These are phyloP conservation scores for Aspergillus cavernicola DNA, from an alignment of 495 filamentous ascomycete species.

Conservation along the genomic window DNA sequence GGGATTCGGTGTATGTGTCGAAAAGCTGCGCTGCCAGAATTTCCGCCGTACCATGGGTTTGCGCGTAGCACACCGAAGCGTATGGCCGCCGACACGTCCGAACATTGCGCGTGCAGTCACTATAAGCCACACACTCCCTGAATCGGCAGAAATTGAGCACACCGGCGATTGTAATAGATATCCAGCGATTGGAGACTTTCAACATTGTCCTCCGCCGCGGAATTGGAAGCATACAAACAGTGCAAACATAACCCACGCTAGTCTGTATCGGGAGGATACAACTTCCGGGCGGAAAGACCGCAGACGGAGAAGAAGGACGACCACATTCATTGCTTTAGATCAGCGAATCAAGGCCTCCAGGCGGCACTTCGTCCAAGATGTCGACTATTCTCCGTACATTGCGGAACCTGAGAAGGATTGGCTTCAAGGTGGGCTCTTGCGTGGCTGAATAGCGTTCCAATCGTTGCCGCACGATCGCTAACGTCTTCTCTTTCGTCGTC, in stretches of 20 bases:
- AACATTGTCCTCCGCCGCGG: not conserved
- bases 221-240: slow-evolving; percentile 33
- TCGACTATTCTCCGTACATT: slow-evolving; percentile 86
- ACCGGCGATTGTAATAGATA: not conserved
- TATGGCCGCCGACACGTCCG: slow-evolving; percentile 38
- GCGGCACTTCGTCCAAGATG: slow-evolving; percentile 56
- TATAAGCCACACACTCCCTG: not conserved
- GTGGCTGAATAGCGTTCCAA: not conserved
- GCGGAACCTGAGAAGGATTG: slow-evolving; percentile 80
- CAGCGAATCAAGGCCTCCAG: slow-evolving; percentile 6
- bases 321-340: slow-evolving; percentile 6
- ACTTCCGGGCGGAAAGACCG: slow-evolving; percentile 16
- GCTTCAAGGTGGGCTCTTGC: slow-evolving; percentile 64
- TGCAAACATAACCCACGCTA: slow-evolving; percentile 34
- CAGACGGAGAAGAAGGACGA: slow-evolving; percentile 13
- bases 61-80: slow-evolving; percentile 33
- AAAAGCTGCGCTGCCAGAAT: slow-evolving; percentile 39
- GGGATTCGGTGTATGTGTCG: slow-evolving; percentile 26
- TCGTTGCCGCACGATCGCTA: slow-evolving; percentile 23
- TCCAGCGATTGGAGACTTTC: slow-evolving; percentile 17
- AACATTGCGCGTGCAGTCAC: slow-evolving; percentile 27
- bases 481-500: slow-evolving; percentile 18
- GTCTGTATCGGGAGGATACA: slow-evolving; percentile 16
- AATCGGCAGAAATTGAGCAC: not conserved
- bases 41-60: slow-evolving; percentile 30